phyloP scores from a whole-genome alignment of 1,284 basidiomycete species.

The Moesziomyces sp. region DNA sequence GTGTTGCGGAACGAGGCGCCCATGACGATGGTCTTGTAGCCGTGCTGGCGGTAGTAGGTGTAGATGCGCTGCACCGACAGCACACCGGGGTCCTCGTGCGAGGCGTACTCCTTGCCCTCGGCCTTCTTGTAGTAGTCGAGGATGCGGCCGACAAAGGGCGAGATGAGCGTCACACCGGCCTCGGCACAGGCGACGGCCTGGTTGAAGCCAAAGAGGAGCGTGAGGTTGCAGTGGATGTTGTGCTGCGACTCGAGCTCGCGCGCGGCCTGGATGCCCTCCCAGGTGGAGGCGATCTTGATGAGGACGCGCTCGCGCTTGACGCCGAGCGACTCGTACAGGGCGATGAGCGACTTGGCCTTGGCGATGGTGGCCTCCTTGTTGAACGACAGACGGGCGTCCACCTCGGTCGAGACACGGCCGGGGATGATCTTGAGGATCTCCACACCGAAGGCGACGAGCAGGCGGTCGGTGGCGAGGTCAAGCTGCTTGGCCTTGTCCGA shows the following conservation, averaged over 20 bases:
- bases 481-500: conserved; percentile 61
- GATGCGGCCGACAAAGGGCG: conserved; percentile 93
- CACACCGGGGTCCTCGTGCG: conserved; percentile 89
- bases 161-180: conserved; percentile 96
- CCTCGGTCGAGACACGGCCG: conserved; percentile 98
- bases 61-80: conserved; percentile 94
- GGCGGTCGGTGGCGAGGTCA: conserved; percentile 83
- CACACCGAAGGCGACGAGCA: conserved; percentile 95
- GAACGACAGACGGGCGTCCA: conserved; percentile 96
- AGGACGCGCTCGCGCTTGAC: conserved; percentile 88
- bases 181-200: conserved; percentile 99
- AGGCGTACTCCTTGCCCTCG: conserved; percentile 64
- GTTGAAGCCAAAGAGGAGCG: conserved; percentile 95
- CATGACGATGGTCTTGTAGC: conserved; percentile 99
- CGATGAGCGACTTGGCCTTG: conserved; percentile 87
- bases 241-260: conserved; percentile 88
- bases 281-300: conserved; percentile 99
- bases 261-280: conserved; percentile 99
- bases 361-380: conserved; percentile 90
- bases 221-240: conserved; percentile 97
- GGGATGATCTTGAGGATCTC: conserved; percentile 96
- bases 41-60: conserved; percentile 96
- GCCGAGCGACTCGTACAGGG: conserved; percentile 89
- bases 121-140: conserved; percentile 67
- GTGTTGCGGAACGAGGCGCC: conserved; percentile 91